Conservation (phyloP, 768 basidiomycete genomes). For the Russula sp. region DNA sequence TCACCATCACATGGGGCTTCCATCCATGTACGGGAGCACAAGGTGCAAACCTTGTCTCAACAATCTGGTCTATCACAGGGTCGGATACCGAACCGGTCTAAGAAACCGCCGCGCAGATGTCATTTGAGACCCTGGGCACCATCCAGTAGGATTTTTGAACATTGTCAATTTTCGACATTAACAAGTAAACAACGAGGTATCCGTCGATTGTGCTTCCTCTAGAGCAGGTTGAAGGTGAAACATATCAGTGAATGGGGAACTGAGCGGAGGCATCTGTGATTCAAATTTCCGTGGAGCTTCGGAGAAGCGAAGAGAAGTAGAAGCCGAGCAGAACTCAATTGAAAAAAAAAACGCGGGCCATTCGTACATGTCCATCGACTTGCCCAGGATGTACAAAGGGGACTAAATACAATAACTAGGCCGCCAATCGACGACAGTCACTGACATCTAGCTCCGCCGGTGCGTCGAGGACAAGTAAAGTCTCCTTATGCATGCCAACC, state of each 20-base stretch:
- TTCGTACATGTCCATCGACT: not conserved
- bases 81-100: not conserved
- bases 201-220: not conserved
- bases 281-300: slow-evolving; percentile 2
- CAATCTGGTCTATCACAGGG: slow-evolving; percentile 1
- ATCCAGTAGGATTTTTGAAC: not conserved
- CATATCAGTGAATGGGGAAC: not conserved
- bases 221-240: slow-evolving; percentile 1
- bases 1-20: slow-evolving; percentile 1
- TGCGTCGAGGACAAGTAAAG: not conserved
- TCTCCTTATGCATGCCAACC: not conserved
- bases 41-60: slow-evolving; percentile 6
- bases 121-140: not conserved
- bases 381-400: slow-evolving; percentile 13
- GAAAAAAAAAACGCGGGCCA: not conserved
- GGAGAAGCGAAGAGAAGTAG: slow-evolving; percentile 10
- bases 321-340: slow-evolving; percentile 5
- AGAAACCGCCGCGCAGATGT: not conserved
- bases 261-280: not conserved
- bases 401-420: not conserved
- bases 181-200: not conserved
- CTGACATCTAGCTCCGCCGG: slow-evolving; percentile 6
- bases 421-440: slow-evolving; percentile 12
- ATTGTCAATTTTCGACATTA: not conserved
- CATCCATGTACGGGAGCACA: slow-evolving; percentile 1